Percentiles rank a stretch among this genome's conserved stretches.
These are phyloP conservation scores for Saturnispora silvae DNA, from an alignment of 805 yeast genomes.

Conservation along the genomic window DNA sequence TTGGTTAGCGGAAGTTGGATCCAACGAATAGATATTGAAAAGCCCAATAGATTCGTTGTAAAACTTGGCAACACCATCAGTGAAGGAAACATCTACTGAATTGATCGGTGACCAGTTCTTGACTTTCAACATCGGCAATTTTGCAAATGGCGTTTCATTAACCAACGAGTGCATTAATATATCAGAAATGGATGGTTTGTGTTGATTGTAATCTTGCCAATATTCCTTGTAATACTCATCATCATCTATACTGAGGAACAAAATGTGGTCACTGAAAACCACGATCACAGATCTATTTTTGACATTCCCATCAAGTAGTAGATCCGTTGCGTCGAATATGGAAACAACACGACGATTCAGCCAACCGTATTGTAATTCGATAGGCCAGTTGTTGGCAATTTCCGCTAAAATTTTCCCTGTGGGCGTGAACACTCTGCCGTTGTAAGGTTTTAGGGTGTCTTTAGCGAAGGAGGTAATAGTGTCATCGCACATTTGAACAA, in stretches of 20 bases:
- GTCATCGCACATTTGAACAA: conserved; percentile 43
- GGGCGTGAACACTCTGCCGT: conserved; percentile 72
- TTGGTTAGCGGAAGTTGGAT: conserved; percentile 18
- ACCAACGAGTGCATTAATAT: conserved; percentile 81
- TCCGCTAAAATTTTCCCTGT: conserved; percentile 84
- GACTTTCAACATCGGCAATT: conserved; percentile 62
- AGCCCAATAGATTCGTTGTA: conserved; percentile 14
- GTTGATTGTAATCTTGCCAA: conserved; percentile 5
- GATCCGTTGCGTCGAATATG: conserved; percentile 35
- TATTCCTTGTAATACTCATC: conserved; percentile 23
- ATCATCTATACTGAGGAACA: conserved; percentile 46
- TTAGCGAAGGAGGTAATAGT: conserved; percentile 78
- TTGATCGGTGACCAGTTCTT: conserved; percentile 55
- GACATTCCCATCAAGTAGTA: conserved; percentile 19
- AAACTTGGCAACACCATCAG: conserved; percentile 20
- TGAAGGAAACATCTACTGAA: conserved; percentile 39
- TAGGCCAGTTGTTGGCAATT: conserved; percentile 79
- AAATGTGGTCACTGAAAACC: conserved; percentile 69
- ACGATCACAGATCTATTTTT: conserved; percentile 47
- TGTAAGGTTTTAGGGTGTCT: conserved; percentile 38
- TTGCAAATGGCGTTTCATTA: conserved; percentile 65
- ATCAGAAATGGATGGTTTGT: conserved; percentile 57
- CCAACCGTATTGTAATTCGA: conserved; percentile 83
- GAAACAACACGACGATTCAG: conserved; percentile 75
- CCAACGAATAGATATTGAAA: conserved; percentile 18